Conservation (phyloP, 2,329 filamentous ascomycete genomes). For the Cercospora citrullina region DNA sequence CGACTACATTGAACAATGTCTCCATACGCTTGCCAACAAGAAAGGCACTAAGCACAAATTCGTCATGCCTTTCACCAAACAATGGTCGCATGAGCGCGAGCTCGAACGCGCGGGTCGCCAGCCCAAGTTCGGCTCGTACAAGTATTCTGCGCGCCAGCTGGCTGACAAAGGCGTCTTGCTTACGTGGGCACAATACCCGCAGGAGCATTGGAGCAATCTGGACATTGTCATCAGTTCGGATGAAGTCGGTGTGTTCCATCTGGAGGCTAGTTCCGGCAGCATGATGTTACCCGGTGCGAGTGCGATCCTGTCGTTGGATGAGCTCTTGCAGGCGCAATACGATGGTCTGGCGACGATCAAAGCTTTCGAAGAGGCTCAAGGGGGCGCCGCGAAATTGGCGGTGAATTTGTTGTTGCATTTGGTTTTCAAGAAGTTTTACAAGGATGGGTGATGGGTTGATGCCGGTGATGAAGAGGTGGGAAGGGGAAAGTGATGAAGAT, state of each 20-base stretch:
- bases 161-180: constrained; percentile 93
- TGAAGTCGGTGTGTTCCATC: constrained; percentile 87
- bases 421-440: constrained; percentile 98
- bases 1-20: constrained; percentile 98
- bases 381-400: constrained; percentile 70
- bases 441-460: constrained; percentile 39
- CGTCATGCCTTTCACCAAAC: constrained; percentile 93
- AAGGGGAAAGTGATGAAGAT: not conserved
- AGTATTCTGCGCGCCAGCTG: constrained; percentile 87
- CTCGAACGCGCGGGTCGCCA: constrained; percentile 88
- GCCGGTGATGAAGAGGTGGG: too few species aligned
- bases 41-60: constrained; percentile 82
- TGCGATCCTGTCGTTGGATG: constrained; percentile 84
- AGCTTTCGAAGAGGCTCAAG: constrained; percentile 68
- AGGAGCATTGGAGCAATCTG: constrained; percentile 85
- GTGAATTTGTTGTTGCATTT: constrained; percentile 96
- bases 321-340: constrained; percentile 93
- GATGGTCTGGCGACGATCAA: constrained; percentile 96
- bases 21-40: constrained; percentile 94
- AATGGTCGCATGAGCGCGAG: constrained; percentile 98
- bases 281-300: constrained; percentile 96
- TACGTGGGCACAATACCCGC: constrained; percentile 79
- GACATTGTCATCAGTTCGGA: constrained; percentile 88
- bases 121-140: constrained; percentile 96
- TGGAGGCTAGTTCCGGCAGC: constrained; percentile 86